Evolutionary conservation across 169 alveolate genomes (phyloP).

Genomic region (Eimeria mitis): DNA sequence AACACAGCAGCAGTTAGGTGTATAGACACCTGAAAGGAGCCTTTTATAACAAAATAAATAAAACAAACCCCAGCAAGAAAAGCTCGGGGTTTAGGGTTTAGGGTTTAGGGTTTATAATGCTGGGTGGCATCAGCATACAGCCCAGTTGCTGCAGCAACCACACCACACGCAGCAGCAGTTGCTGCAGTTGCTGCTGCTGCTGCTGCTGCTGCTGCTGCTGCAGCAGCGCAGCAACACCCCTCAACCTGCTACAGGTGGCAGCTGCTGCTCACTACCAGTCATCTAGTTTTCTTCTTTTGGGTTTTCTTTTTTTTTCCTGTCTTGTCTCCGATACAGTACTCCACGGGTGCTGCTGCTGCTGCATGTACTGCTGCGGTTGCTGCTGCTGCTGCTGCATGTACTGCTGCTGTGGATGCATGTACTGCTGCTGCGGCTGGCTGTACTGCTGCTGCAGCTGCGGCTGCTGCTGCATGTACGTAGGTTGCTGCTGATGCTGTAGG

Average conservation of each 20-base stretch:
- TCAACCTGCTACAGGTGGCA: background rate
- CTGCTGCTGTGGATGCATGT: slow-evolving; percentile 24
- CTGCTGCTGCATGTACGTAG: slow-evolving; percentile 5
- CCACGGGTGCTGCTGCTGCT: slow-evolving; percentile 46
- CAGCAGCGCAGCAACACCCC: background rate
- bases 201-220: background rate
- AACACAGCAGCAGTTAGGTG: background rate
- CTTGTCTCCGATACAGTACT: background rate
- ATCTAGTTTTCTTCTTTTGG: slow-evolving; percentile 31
- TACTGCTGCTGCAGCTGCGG: slow-evolving; percentile 1
- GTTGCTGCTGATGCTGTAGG: slow-evolving; percentile 41
- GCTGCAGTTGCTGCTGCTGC: background rate
- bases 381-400: background rate
- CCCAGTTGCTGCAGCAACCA: background rate
- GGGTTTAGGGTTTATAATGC: background rate
- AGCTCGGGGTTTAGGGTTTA: background rate
- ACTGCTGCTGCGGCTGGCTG: slow-evolving; percentile 20
- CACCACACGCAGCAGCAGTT: background rate
- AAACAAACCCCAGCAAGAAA: background rate
- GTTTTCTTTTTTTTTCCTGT: slow-evolving; percentile 29
- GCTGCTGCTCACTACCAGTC: slow-evolving; percentile 34
- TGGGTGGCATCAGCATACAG: background rate
- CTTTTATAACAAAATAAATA: background rate
- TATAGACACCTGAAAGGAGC: background rate
- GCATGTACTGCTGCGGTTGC: slow-evolving; percentile 6